Base-by-base conservation (phyloP, 371 early-diverging fungal genomes). In the Lichtheimia hyalospora region DNA sequence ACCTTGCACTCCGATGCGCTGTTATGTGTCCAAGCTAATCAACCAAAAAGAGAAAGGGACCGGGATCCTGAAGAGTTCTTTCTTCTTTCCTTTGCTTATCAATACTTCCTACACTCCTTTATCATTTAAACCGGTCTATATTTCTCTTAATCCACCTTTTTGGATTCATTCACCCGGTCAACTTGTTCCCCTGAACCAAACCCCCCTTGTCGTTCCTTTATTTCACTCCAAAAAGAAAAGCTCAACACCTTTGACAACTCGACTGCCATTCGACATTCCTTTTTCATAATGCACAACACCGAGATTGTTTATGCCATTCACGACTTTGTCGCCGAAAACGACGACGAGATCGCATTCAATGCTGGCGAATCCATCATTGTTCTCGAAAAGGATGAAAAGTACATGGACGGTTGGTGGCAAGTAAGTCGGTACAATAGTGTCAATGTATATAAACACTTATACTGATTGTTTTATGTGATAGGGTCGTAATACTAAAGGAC, bases 371-470 rank as follows among this genome's bases (percentile, higher is more conserved):
- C 89, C 16, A 84, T 94, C n/a, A 64, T 86, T 12, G 91, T 94
- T 3, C 65, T 92, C 21, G 90, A 92, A 65, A 84, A 82, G 64
- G 94, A 94, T 66, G 92, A 92, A 49, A 77, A 85, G 51, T 92
- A 86, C 67, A 77, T 81, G 20, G 94, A 94, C 70, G 92, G 92
- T 25, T 94, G 94, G 94, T 93, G 92, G 92, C 85, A 89, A 86
- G 91, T 89, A 84, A 75, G 7, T 21, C n/a, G n/a, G 15, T 52
- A 24, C 28, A 13, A 40, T 5, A 53, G 39, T 3, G 3, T 16
- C 14, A 20, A 28, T 6, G 18, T 34, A 16, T 18, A 27, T 18
- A 16, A 28, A 3, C 16, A 7, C n/a, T 21, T 16, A 52, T 57
- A n/a, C n/a, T 52, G 39, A 59, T 51, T n/a, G n/a, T 12, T 14